Evolutionary conservation across 2,329 filamentous ascomycete genomes (phyloP), one percentile per base, ranked within the genome.

Genomic region (Rhinocladiella mackenziei): DNA sequence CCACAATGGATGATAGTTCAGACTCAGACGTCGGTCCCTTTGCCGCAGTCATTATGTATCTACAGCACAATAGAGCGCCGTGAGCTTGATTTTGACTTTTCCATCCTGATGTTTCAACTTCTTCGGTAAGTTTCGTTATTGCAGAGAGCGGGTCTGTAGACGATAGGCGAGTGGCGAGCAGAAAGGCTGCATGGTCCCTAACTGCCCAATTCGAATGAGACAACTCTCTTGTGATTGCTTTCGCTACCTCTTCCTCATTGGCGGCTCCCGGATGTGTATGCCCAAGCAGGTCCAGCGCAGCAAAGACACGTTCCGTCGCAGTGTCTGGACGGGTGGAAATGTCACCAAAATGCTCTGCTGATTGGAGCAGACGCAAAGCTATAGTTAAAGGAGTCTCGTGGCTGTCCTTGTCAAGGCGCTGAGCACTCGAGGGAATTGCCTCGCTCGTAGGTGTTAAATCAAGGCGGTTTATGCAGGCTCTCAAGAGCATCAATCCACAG

Each of bases 401-500:
- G 14, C 13, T 26, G 2, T 5, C 13, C 8, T 39, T 23, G 17
- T 31, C 14, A 10, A 14, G 13, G 15, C 26, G n/a, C 17, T 26
- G 23, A 34, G 3, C 10, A 15, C 11, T 43, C 13, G 5, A 3
- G 29, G 25, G 13, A n/a, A 37, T 13, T 5, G n/a, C 8, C 4
- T 38, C 43, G 17, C 10, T 14, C 9, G 22, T 33, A 13, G 18
- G 30, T 13, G 48, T 47, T 18, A 47, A 37, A 34, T 83, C 50
- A 22, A 58, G 44, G 10, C 56, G 50, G 32, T 49, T 51, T 23
- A 56, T 51, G 4, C 96, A 72, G 50, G 88, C 87, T 42, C 91
- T 81, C 53, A 97, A 81, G 5, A 98, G 78, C 67, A 97, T 84
- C 23, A 97, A 68, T 2, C 89, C 89, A 55, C 89, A 96, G 62